Conservation (phyloP, 495 filamentous ascomycete genomes). For the Podospora pseudoanserina region DNA sequence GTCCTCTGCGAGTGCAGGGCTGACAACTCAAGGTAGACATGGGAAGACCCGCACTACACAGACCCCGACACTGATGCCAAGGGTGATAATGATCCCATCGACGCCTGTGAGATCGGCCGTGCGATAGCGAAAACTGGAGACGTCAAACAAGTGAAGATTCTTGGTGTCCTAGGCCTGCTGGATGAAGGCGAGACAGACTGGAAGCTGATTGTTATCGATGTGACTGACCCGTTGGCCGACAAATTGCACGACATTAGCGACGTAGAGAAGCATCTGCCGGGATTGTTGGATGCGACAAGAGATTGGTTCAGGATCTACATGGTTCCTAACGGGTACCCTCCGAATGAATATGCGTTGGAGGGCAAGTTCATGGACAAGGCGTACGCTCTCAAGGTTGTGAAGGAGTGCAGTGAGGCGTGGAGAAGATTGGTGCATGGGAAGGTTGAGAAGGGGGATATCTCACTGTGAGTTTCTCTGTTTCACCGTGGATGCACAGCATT, state of each 20-base stretch:
- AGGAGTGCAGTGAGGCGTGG: slow-evolving; percentile 23
- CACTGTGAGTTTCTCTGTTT: slow-evolving; percentile 13
- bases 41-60: slow-evolving; percentile 21
- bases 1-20: not conserved
- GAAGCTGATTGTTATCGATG: slow-evolving; percentile 34
- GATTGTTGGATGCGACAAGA: slow-evolving; percentile 25
- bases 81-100: slow-evolving; percentile 31
- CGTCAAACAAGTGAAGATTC: slow-evolving; percentile 27
- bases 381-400: slow-evolving; percentile 22
- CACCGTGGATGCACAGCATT: not conserved
- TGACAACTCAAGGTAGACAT: slow-evolving; percentile 12
- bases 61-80: slow-evolving; percentile 6
- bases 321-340: slow-evolving; percentile 20
- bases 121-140: slow-evolving; percentile 12
- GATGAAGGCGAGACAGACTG: slow-evolving; percentile 38
- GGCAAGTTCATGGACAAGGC: slow-evolving; percentile 14
- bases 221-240: slow-evolving; percentile 23
- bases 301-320: slow-evolving; percentile 32
- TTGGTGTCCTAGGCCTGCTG: slow-evolving; percentile 33
- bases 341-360: slow-evolving; percentile 21
- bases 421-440: slow-evolving; percentile 22
- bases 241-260: slow-evolving; percentile 29
- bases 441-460: slow-evolving; percentile 13
- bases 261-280: slow-evolving; percentile 27
- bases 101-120: slow-evolving; percentile 23